Evolutionary conservation across 1,284 basidiomycete genomes (phyloP), one percentile per base, ranked within the genome.

Genomic region (Porogramme epimiltina): DNA sequence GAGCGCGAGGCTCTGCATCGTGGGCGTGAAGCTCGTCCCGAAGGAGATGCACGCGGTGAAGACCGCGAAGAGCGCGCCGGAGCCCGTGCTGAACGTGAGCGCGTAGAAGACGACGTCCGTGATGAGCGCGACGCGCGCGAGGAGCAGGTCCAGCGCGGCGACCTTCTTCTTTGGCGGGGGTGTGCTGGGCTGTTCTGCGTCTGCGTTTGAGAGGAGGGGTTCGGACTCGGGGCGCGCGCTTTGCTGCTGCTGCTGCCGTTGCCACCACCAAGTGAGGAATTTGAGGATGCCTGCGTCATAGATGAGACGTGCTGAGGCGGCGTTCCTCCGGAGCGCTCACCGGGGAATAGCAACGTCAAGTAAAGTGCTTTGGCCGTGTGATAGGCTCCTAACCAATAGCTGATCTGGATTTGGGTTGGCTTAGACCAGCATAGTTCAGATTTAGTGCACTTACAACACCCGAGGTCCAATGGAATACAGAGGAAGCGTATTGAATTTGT

Each of bases 341-440:
- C 37, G n/a, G 91, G 91, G 16, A 92, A 70, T 22, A 90, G 52
- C 8, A 82, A 49, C 1, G 84, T 72, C 51, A 93, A 71, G 54
- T 82, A 79, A 2, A 80, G 26, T 1, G 85, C 84, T 4, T 89
- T 77, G 3, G 74, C 67, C n/a, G 74, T 71, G 23, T 82, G 81
- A 6, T 82, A 63, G 9, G 80, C 55, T 41, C 81, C 86, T 46
- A 93, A 66, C 70, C 79, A 91, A 56, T 91, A 91, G 13, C 88
- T 91, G 15, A 89, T 67, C 86, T 92, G 55, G n/a, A 13, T 34
- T 2, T 23, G 19, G n/a, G 37, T 43, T 23, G 45, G 42, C 25
- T n/a, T 5, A 10, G 24, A 41, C 36, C 2, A 22, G 19, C 15
- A 45, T 13, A 24, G 13, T 39, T n/a, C 11, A 19, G 10, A 4